Conservation (phyloP, 2,329 filamentous ascomycete genomes). For the Exophiala oligosperma region DNA sequence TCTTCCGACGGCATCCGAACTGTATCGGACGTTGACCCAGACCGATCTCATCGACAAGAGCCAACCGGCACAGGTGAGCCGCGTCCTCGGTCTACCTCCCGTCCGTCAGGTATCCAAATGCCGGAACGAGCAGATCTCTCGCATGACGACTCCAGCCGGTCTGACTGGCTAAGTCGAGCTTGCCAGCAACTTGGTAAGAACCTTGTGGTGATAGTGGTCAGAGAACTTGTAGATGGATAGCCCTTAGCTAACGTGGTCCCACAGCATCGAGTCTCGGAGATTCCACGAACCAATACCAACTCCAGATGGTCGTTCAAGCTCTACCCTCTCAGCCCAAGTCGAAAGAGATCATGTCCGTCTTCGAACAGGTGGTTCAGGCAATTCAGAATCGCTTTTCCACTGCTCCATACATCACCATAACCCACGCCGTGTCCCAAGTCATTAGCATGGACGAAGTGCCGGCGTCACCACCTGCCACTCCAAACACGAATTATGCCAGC, state of each 20-base stretch:
- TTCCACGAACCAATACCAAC: constrained; percentile 34
- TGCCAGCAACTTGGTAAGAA: constrained; percentile 20
- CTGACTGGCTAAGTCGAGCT: constrained; percentile 21
- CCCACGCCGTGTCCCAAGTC: constrained; percentile 59
- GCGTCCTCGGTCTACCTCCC: constrained; percentile 11
- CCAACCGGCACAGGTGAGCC: constrained; percentile 6
- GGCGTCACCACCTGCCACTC: constrained; percentile 62
- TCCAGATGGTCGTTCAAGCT: constrained; percentile 62
- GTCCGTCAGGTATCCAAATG: constrained; percentile 22
- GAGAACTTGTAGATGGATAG: neutral
- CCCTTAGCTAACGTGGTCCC: constrained; percentile 9
- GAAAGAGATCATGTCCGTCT: constrained; percentile 41
- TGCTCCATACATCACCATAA: constrained; percentile 63
- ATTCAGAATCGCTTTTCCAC: constrained; percentile 53
- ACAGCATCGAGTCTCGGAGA: constrained; percentile 13
- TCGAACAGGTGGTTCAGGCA: constrained; percentile 54
- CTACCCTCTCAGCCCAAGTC: constrained; percentile 53
- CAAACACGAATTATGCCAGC: constrained; percentile 47
- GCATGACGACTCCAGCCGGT: constrained; percentile 9
- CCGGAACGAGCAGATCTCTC: constrained; percentile 14
- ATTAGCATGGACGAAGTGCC: constrained; percentile 64
- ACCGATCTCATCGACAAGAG: neutral
- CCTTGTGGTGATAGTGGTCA: neutral
- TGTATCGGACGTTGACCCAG: constrained; percentile 4
- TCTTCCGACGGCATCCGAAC: constrained; percentile 8